Conservation (phyloP, 2,329 filamentous ascomycete species). For the Talaromyces sp. region DNA sequence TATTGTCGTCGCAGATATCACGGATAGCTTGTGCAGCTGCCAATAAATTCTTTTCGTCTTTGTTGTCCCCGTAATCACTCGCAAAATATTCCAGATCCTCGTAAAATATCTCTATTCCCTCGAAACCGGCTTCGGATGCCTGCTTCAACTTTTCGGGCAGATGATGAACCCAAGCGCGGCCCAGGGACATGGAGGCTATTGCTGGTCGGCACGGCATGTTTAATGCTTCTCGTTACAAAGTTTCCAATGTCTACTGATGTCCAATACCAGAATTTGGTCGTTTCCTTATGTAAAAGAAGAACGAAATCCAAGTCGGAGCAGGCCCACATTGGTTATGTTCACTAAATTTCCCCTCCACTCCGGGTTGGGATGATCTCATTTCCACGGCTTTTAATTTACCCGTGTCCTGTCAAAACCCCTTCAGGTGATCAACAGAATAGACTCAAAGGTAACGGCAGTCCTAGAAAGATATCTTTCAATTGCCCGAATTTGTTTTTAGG, state of each 20-base stretch:
- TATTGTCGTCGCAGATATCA: constrained; percentile 37
- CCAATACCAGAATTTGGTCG: neutral
- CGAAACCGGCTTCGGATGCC: constrained; percentile 62
- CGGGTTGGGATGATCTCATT: neutral
- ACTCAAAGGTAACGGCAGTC: neutral
- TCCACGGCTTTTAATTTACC: neutral
- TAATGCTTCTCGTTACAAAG: neutral
- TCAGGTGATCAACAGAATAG: neutral
- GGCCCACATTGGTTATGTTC: neutral
- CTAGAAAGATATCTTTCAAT: too few relatives aligned
- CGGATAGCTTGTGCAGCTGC: constrained; percentile 57
- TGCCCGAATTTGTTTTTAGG: too few relatives aligned
- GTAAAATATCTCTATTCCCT: constrained; percentile 72
- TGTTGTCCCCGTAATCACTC: constrained; percentile 42
- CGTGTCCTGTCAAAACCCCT: neutral
- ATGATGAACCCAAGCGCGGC: constrained; percentile 65
- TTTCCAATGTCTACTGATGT: neutral
- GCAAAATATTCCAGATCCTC: constrained; percentile 69
- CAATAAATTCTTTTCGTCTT: constrained; percentile 49
- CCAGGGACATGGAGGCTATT: constrained; percentile 72
- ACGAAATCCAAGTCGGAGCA: neutral
- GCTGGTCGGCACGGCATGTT: constrained; percentile 42
- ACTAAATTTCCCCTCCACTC: neutral
- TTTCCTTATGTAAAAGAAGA: neutral
- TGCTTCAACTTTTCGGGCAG: constrained; percentile 49